Base-by-base conservation (phyloP, 768 basidiomycete species). In the Pleurotus cornucopiae region DNA sequence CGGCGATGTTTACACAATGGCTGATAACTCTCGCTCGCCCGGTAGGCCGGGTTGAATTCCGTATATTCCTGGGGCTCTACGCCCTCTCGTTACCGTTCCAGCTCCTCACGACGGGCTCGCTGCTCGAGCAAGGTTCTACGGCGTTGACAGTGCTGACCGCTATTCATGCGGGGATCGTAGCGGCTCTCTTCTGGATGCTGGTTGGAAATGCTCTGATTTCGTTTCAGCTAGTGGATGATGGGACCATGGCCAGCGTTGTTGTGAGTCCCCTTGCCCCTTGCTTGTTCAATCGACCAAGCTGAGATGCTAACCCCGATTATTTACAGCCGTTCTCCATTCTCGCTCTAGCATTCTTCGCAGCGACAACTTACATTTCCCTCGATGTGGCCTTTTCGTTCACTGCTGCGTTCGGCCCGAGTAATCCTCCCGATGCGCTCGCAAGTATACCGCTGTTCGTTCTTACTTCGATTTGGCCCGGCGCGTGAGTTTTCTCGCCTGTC, bases 161-260 rank as follows among this genome's bases (percentile, higher is more conserved):
- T 0, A 74, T 96, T 6, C 94, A 97, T 60, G 84, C 89, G 1
- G 94, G 86, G 3, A 59, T 86, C 14, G 82, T 94, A 44, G 85
- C 83, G 3, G 80, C 86, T 2, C 71, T 93, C 3, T 95, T 94
- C 66, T 94, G 92, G 89, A 64, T 79, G 5, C 72, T 93, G 60
- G 73, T 91, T 52, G 90, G 79, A 30, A 92, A 90, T 69, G 89
- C 79, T 6, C 71, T 92, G 57, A 80, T 94, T 18, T 84, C 87
- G 37, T 90, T 88, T n/a, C 96, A 98, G 70, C 67, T 94, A 48
- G 89, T 98, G 54, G 96, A 98, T 67, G 96, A 91, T 64, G 96
- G 94, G 5, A 91, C 91, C 0, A 72, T 85, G 34, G 81, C 81
- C 61, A 82, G 86, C 57, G 59, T 90, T 47, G 71, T 88, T 54